A percentile compares a stretch with the other conserved stretches of the same genome.
Conservation (phyloP, 192 early-diverging fungal species). For the Backusella psychrophila region DNA sequence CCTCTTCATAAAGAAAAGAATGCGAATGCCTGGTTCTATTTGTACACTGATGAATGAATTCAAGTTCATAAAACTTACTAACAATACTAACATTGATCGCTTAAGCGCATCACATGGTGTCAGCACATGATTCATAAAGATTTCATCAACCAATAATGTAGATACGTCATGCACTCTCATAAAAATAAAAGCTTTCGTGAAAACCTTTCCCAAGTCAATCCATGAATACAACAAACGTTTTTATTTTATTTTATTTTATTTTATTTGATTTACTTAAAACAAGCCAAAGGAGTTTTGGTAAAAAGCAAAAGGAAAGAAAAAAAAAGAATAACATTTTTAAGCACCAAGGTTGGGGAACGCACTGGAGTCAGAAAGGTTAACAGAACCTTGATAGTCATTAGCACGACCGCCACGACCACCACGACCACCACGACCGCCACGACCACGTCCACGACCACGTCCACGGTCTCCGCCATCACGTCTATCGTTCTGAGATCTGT, state of each 20-base stretch:
- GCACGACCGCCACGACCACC: not conserved
- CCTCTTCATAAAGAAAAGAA: not conserved
- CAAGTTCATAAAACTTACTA: not conserved
- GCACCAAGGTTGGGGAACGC: slow-evolving; percentile 8
- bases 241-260: not conserved
- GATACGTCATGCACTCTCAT: not conserved
- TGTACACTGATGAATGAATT: not conserved
- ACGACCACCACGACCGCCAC: not conserved
- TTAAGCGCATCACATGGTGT: not conserved
- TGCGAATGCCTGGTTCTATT: not conserved
- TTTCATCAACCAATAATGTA: not conserved
- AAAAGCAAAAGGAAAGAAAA: not conserved
- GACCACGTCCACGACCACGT: not conserved
- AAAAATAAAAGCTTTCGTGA: not conserved
- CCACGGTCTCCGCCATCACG: not conserved
- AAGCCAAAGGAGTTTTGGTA: not conserved
- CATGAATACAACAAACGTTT: not conserved
- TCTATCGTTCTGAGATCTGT: not conserved
- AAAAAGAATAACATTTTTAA: not conserved
- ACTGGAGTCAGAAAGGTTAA: slow-evolving; percentile 10
- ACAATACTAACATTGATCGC: not conserved
- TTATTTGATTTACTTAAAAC: not conserved
- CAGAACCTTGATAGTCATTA: slow-evolving; percentile 6
- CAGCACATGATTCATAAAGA: not conserved
- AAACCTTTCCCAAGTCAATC: not conserved